Evolutionary conservation across 2,329 filamentous ascomycete genomes (phyloP).

Genomic region (Xylaria sp.): DNA sequence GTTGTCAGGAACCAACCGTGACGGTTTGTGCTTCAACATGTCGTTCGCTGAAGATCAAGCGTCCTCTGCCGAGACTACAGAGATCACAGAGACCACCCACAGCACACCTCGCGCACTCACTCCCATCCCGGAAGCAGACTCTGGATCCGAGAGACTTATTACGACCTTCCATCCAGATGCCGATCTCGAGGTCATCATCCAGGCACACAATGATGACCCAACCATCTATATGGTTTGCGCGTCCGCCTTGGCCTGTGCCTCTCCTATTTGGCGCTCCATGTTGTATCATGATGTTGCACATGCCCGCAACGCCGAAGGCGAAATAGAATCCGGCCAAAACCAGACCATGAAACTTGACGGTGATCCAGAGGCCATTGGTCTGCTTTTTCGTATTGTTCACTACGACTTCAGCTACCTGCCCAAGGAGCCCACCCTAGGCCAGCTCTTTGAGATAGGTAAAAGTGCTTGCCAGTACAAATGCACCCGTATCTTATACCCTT

Average conservation of each 20-base stretch:
- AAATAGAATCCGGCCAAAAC: neutral
- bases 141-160: neutral
- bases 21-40: neutral
- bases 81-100: neutral
- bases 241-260: slow-evolving; percentile 28
- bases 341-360: slow-evolving; percentile 26
- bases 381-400: slow-evolving; percentile 35
- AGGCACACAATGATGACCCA: neutral
- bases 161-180: slow-evolving; percentile 12
- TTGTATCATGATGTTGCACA: slow-evolving; percentile 17
- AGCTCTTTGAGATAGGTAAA: slow-evolving; percentile 33
- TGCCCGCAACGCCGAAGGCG: neutral
- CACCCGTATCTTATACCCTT: slow-evolving; percentile 35
- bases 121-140: slow-evolving; percentile 9
- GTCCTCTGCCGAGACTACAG: neutral
- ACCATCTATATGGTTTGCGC: slow-evolving; percentile 30
- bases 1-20: neutral
- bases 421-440: slow-evolving; percentile 18
- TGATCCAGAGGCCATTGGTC: slow-evolving; percentile 27
- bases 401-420: slow-evolving; percentile 33
- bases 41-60: neutral
- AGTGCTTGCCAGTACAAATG: slow-evolving; percentile 31
- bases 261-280: slow-evolving; percentile 30
- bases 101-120: neutral
- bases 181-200: slow-evolving; percentile 17